Evolutionary conservation across 768 basidiomycete genomes (phyloP), one percentile per base, ranked within the genome.

Genomic region (Baorangia bicolor): DNA sequence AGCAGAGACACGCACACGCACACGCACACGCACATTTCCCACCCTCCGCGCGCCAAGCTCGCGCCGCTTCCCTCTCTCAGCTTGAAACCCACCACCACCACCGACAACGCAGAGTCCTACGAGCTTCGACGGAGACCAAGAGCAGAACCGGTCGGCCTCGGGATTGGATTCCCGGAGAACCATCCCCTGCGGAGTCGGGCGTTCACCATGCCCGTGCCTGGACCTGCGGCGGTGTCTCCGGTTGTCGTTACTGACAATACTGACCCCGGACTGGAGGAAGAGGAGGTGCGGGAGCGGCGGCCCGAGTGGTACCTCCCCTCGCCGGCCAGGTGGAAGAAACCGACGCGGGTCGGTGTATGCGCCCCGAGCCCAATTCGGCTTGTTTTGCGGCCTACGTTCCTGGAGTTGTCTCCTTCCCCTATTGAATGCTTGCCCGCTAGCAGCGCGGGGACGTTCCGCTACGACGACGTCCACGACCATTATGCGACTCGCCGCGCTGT

Each of bases 131-230:
- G 18, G n/a, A 58, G 51, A 31, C 27, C 46, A 14, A 51, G 33
- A 21, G 50, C 30, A n/a, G 57, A 53, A 34, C 64, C 44, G 12
- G 35, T 68, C 33, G 69, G 69, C 25, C 56, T 69, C 9, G 69
- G 67, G 28, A 59, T 69, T 31, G 64, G 67, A 11, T 64, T 71
- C 46, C 69, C 68, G 18, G 62, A 66, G 37, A 56, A 50, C 23
- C 64, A 70, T 18, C 67, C 58, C 10, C 39, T 61, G 5, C 58
- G 51, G 3, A 33, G 43, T 40, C 68, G 69, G 0, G 57, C 62
- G 7, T 59, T 53, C 27, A 64, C 56, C 27, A 60, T 64, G 62
- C 67, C 69, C 2, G 35, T 58, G 1, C 39, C 52, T n/a, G n/a
- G n/a, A n/a, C n/a, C n/a, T 18, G 13, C n/a, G 5, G 40, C 45